A percentile compares a stretch with the other conserved stretches of the same genome.
phyloP scores from a whole-genome alignment of 2,329 filamentous ascomycete species.

The Clonostachys byssicola region DNA sequence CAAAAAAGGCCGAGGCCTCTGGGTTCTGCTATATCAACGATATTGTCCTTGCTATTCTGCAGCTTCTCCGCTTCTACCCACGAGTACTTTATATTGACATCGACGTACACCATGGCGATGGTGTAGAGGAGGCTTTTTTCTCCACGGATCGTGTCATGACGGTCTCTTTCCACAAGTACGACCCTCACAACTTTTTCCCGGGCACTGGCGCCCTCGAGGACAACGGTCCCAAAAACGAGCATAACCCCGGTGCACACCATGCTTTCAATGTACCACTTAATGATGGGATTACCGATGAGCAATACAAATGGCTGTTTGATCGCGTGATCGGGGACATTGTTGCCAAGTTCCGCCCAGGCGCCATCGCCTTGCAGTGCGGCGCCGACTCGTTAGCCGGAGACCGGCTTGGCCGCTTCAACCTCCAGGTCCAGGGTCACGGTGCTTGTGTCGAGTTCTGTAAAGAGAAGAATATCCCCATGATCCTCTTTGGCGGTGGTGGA shows the following conservation, averaged over 20 bases:
- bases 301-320: conserved; percentile 84
- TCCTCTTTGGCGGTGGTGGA: conserved; percentile 90
- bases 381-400: conserved; percentile 94
- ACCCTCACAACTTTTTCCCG: conserved; percentile 78
- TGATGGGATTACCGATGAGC: conserved; percentile 86
- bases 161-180: conserved; percentile 95
- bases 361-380: conserved; percentile 92
- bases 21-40: conserved; percentile 99
- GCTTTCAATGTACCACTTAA: conserved; percentile 86
- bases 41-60: conserved; percentile 89
- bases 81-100: conserved; percentile 94
- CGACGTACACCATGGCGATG: conserved; percentile 87
- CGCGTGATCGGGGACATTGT: conserved; percentile 75
- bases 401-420: conserved; percentile 89
- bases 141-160: conserved; percentile 89
- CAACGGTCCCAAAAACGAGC: conserved; percentile 76
- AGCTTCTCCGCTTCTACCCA: conserved; percentile 76
- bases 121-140: conserved; percentile 88
- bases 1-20: conserved; percentile 88
- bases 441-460: conserved; percentile 90
- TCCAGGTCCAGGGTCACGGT: conserved; percentile 92
- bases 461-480: conserved; percentile 70
- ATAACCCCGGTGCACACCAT: conserved; percentile 85
- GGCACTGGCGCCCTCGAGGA: conserved; percentile 85
- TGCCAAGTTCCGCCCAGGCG: conserved; percentile 79